A percentile compares a stretch with the other conserved stretches of the same genome.
Evolutionary conservation across 2,329 filamentous ascomycete species (phyloP).

Genomic region (Arthrobotrys sphaeroides): DNA sequence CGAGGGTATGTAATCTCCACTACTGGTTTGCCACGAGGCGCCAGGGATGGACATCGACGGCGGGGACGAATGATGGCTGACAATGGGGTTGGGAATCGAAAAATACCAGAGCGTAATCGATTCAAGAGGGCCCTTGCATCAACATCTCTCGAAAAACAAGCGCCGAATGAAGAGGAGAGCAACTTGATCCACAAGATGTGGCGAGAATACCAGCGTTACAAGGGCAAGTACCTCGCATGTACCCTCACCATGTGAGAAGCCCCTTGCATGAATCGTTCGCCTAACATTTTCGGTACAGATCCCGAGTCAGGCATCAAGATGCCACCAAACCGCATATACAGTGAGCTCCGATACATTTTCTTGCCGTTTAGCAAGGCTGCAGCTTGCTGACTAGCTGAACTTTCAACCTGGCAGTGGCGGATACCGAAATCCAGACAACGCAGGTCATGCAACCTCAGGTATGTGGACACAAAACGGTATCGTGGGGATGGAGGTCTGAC

Average conservation of each 20-base stretch:
- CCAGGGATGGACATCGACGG: constrained; percentile 2
- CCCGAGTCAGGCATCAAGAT: constrained; percentile 52
- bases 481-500: neutral
- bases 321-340: constrained; percentile 68
- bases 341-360: constrained; percentile 4
- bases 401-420: constrained; percentile 64
- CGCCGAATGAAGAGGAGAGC: constrained; percentile 76
- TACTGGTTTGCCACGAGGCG: constrained; percentile 1
- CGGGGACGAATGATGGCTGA: constrained; percentile 14
- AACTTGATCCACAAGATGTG: constrained; percentile 78
- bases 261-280: constrained; percentile 21
- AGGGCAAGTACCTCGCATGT: constrained; percentile 62
- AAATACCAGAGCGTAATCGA: constrained; percentile 65
- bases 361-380: neutral
- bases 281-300: constrained; percentile 45
- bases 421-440: constrained; percentile 71
- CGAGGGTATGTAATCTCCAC: constrained; percentile 65
- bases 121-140: constrained; percentile 72
- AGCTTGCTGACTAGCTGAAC: neutral
- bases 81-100: neutral
- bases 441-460: constrained; percentile 80
- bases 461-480: constrained; percentile 64
- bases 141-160: constrained; percentile 71
- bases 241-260: neutral
- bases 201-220: constrained; percentile 73